Percentiles rank a stretch among this genome's conserved stretches.
phyloP scores from a whole-genome alignment of 2,329 filamentous ascomycete species.

The Drechslera avenae region DNA sequence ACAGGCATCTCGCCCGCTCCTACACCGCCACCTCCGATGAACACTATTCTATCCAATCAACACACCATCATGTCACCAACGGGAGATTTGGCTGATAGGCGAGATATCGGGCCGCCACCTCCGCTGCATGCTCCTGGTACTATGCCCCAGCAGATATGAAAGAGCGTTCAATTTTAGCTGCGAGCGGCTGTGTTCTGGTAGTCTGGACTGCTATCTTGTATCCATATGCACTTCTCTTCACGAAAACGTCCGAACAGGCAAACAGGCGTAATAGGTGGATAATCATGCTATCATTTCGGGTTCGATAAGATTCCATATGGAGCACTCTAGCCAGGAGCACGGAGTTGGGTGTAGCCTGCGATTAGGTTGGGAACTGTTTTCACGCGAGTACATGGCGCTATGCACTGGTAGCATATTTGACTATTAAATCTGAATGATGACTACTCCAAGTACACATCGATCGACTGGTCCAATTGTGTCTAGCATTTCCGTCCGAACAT shows the following conservation, averaged over 20 bases:
- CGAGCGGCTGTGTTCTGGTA: not conserved
- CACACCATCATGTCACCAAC: conserved; percentile 23
- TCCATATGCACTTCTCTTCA: not conserved
- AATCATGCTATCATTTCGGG: not conserved
- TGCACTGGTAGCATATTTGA: not conserved
- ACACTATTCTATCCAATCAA: conserved; percentile 17
- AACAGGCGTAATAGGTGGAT: too few species aligned
- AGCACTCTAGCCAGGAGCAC: not conserved
- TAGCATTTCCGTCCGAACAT: too few species aligned
- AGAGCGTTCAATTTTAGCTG: not conserved
- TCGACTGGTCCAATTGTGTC: too few species aligned
- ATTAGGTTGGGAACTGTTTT: not conserved
- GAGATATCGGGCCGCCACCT: conserved; percentile 28
- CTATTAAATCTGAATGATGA: not conserved
- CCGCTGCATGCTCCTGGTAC: conserved; percentile 41
- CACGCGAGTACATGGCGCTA: not conserved
- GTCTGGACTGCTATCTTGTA: not conserved
- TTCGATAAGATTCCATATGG: not conserved
- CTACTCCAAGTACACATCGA: not conserved
- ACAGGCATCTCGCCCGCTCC: conserved; percentile 37
- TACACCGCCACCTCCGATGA: conserved; percentile 38
- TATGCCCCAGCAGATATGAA: conserved; percentile 35
- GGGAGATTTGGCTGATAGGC: conserved; percentile 39
- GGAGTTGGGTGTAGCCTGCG: conserved; percentile 1
- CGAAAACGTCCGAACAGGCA: too few species aligned